Base-by-base conservation (phyloP, 345 rosid species). In the Trapa incisa region DNA sequence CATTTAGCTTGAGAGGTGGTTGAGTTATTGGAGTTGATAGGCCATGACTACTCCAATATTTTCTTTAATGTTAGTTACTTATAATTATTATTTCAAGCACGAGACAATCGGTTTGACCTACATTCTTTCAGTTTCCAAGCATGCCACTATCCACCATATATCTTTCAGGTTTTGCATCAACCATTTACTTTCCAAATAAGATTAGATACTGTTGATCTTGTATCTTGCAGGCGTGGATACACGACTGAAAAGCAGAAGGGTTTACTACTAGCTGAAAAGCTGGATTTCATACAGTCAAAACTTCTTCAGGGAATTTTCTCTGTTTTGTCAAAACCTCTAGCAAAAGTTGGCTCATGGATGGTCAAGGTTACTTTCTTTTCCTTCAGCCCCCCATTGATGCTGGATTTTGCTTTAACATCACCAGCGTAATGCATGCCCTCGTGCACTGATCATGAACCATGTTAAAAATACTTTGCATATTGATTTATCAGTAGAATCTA, bases 181-280 rank as follows among this genome's bases (percentile, higher is more conserved):
- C 13, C 32, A 32, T 32, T 58, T 32, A 54, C 1, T 54, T 54
- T 10, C 33, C 63, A 36, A 17, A 22, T 22, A 22, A 22, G 29
- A 10, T 37, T 15, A 36, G 47, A 66, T 57, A 45, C 62, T n/a
- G 16, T 10, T 66, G 61, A 45, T 47, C 47, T 83, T 65, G 11
- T 58, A 48, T 48, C 75, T 71, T 78, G 39, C 82, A 93, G 97
- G 90, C 83, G 96, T 66, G 98, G 98, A 61, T 93, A 90, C 81
- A 83, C 97, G 72, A 84, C 97, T 35, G 97, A 93, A 81, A 86
- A 88, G 79, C 90, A 93, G 78, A 88, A 81, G 77, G 98, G 97
- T 52, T 77, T 88, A 58, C 68, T 93, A 61, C 79, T 90, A 79
- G 98, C 82, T 75, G 97, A 86, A 79, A 93, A 90, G 75, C 77